Base-by-base conservation (phyloP, 108 stramenopile genomes). In the Aurantiochytrium sp. region DNA sequence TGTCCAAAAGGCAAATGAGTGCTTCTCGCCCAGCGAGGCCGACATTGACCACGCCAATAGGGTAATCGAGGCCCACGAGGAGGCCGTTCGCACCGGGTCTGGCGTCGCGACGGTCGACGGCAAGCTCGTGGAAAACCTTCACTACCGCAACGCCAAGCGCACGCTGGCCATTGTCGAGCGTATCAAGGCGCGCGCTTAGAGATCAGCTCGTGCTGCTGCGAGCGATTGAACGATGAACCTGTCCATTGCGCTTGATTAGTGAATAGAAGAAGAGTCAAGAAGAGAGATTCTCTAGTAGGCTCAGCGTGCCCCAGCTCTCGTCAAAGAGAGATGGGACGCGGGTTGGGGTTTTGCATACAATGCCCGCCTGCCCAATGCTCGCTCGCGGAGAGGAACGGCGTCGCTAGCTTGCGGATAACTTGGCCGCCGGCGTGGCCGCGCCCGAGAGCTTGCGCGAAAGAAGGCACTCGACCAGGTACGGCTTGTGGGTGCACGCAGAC, bases 41-140 rank as follows among this genome's bases (percentile, higher is more conserved):
- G 89, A 89, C 34, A 48, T 89, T 17, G 86, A 39, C 21, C 21
- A 12, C 10, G 86, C 89, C 27, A 12, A 22, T 3, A 30, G 42
- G 32, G 48, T 89, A 4, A 73, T 89, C 6, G 54, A 65, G 41
- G 89, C 89, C 12, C 73, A 81, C 45, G 39, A 41, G 39, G 73
- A 81, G 21, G 73, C 73, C 2, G 4, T 81, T 48, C 42, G 42
- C 45, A 41, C 42, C 39, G 73, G 73, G 19, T 81, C 73, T 22
- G 73, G 73, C 6, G 73, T 81, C 27, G 45, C 45, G 19, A 81
- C 73, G 6, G 42, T 81, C 27, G 73, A 81, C 73, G 73, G 73
- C 73, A 81, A 81, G 30, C 73, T 81, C 39, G 73, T 81, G 8
- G 73, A 81, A n/a, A 48, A 48, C 42, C 45, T 81, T 24, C 73